Conservation (phyloP, 1,139 yeast genomes). For the Saccharomycopsis phalli region DNA sequence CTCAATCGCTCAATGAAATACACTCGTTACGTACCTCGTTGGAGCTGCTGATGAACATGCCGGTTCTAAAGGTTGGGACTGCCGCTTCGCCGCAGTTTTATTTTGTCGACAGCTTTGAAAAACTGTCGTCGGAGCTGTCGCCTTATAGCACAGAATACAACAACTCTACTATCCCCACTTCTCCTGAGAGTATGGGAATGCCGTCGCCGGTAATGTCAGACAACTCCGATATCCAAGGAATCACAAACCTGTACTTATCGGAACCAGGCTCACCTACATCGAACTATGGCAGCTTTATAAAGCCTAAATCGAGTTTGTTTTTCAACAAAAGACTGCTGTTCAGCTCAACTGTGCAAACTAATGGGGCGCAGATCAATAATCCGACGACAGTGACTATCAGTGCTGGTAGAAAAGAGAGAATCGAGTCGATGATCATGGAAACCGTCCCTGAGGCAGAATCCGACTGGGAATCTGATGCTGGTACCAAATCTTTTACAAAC, state of each 20-base stretch:
- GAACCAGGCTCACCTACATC: constrained; percentile 15
- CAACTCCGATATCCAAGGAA: constrained; percentile 6
- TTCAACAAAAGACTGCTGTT: too few species aligned
- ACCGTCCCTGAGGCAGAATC: too few species aligned
- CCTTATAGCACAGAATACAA: background rate
- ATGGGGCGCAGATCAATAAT: too few species aligned
- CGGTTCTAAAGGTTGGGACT: background rate
- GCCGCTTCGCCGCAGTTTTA: constrained; percentile 3
- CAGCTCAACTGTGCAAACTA: too few species aligned
- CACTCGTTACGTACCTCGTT: background rate
- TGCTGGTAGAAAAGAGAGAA: too few species aligned
- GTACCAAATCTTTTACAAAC: too few species aligned
- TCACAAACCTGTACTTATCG: constrained; percentile 12
- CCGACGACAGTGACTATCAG: too few species aligned
- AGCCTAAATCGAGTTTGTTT: too few species aligned
- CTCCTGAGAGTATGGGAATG: background rate
- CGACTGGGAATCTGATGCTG: too few species aligned
- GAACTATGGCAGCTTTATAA: background rate
- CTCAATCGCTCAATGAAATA: constrained; percentile 7
- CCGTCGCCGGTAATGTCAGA: constrained; percentile 3
- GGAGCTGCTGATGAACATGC: background rate
- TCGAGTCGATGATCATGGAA: too few species aligned
- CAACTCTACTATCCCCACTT: background rate
- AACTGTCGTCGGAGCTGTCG: background rate
- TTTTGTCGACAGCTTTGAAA: constrained; percentile 1